These are phyloP conservation scores for Ogataea hybrid DNA, from an alignment of 1,139 yeast species.

Conservation along the genomic window DNA sequence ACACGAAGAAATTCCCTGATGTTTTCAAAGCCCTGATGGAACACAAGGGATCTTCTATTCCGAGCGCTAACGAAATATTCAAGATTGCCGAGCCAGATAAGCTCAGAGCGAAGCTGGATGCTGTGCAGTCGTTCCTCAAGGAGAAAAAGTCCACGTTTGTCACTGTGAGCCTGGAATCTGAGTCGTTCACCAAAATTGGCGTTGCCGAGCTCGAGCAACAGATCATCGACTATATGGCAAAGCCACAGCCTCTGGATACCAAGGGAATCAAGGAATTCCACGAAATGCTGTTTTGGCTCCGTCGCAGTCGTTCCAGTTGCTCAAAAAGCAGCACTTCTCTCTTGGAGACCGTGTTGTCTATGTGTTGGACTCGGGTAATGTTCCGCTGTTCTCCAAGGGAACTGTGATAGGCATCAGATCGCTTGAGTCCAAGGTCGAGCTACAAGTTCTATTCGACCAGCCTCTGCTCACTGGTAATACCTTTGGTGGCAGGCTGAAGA, in stretches of 20 bases:
- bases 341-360: conserved; percentile 91
- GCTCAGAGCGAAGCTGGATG: conserved; percentile 41
- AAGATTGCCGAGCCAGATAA: conserved; percentile 45
- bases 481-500: conserved; percentile 70
- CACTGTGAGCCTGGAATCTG: conserved; percentile 74
- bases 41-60: conserved; percentile 36
- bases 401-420: conserved; percentile 83
- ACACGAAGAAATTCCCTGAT: conserved; percentile 58
- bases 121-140: conserved; percentile 58
- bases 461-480: conserved; percentile 81
- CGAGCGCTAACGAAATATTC: conserved; percentile 42
- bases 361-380: conserved; percentile 85
- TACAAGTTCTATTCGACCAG: conserved; percentile 80
- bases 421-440: conserved; percentile 51
- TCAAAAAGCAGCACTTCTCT: conserved; percentile 73
- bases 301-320: conserved; percentile 63
- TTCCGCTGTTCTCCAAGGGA: conserved; percentile 84
- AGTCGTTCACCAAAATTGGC: conserved; percentile 67
- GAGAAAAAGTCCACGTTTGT: conserved; percentile 53
- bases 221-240: conserved; percentile 47
- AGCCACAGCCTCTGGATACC: conserved; percentile 43
- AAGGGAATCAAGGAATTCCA: conserved; percentile 78
- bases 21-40: conserved; percentile 47
- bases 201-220: conserved; percentile 66
- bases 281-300: conserved; percentile 82